Base-by-base conservation (phyloP, 305 asterid species). In the Solanum hybrid region DNA sequence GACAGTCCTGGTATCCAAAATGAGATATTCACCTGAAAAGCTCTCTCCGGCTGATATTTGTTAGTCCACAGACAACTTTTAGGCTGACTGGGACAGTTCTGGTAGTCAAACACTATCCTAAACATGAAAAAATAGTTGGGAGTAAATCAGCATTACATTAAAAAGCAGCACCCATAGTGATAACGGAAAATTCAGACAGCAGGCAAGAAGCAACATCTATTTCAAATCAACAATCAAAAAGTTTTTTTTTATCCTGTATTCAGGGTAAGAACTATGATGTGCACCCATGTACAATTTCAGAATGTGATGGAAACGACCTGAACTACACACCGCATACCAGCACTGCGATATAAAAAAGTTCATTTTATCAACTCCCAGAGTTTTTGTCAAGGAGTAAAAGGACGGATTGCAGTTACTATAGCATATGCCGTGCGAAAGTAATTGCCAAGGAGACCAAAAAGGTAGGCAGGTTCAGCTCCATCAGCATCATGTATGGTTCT, bases 61-160 rank as follows among this genome's bases (percentile, higher is more conserved):
- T 96, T 95, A 4, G 98, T 97, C 99, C 99, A 98, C 83, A 98
- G 92, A 93, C 96, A 93, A 91, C 95, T 97, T 89, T 90, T 94
- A 34, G 92, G 93, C 90, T 80, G 93, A 89, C 90, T 89, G 89
- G 86, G 91, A 81, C 94, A 91, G 74, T 96, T 91, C 86, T 90
- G 95, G 87, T 92, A 92, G 86, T 93, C 92, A 89, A 94, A 93
- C 89, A 92, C 92, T 87, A 93, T 90, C 94, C 96, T 94, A 35
- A 89, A 90, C 78, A 92, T 86, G 90, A 88, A 76, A n/a, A 67
- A 71, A 88, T 67, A 89, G 37, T 79, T 89, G 35, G 82, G 22
- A n/a, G 5, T 28, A 28, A 85, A 89, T 64, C 39, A 89, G 76
- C 77, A 51, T 90, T 76, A 87, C 90, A 92, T 90, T 89, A 34